A percentile compares a stretch with the other conserved stretches of the same genome.
Conservation (phyloP, 1,139 yeast genomes). For the Suhomyces panamericanus region DNA sequence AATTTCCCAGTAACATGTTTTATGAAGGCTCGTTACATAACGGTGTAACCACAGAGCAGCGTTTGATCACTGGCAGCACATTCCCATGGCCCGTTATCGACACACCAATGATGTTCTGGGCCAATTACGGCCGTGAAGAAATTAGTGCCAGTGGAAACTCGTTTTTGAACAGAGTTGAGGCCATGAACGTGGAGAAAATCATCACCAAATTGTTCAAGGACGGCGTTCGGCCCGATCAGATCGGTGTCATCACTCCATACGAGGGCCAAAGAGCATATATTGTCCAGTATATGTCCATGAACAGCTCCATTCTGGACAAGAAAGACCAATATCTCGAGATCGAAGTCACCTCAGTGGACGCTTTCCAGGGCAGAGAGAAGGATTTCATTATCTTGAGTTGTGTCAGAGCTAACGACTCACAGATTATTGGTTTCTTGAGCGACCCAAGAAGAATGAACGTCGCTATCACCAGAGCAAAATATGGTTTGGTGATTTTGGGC, state of each 20-base stretch:
- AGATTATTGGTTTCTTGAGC: constrained; percentile 80
- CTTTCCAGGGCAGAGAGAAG: constrained; percentile 95
- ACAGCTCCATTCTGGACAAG: constrained; percentile 59
- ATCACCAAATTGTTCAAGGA: constrained; percentile 73
- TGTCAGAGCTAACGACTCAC: constrained; percentile 86
- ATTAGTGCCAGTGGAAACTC: constrained; percentile 81
- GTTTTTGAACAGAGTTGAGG: constrained; percentile 85
- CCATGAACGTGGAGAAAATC: constrained; percentile 83
- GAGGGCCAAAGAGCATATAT: constrained; percentile 91
- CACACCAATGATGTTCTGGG: constrained; percentile 95
- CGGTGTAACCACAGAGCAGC: constrained; percentile 78
- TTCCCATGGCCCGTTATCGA: constrained; percentile 91
- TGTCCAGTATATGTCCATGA: constrained; percentile 73
- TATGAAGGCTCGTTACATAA: constrained; percentile 92
- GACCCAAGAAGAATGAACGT: constrained; percentile 93
- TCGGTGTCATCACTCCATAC: constrained; percentile 92
- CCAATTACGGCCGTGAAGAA: constrained; percentile 86
- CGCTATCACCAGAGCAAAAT: constrained; percentile 88
- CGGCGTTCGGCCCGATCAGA: constrained; percentile 79
- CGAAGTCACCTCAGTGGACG: constrained; percentile 92
- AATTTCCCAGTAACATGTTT: constrained; percentile 88
- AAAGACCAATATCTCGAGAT: constrained; percentile 67
- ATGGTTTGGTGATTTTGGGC: constrained; percentile 79
- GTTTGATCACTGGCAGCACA: constrained; percentile 53
- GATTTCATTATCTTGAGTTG: constrained; percentile 87